Evolutionary conservation across 306 rosid genomes (phyloP), one percentile per base, ranked within the genome.

Genomic region (Leucaena leucocephala): DNA sequence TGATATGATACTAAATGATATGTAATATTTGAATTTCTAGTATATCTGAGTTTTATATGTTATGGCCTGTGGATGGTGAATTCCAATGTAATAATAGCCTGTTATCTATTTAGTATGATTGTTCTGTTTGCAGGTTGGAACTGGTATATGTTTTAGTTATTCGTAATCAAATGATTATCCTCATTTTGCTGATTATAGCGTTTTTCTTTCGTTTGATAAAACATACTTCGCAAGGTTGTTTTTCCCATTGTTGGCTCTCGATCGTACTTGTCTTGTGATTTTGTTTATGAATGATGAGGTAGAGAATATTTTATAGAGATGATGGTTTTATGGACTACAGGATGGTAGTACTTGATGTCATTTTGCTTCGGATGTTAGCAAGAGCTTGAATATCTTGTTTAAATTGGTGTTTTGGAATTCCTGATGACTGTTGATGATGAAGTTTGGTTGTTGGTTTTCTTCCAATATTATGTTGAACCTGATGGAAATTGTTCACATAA

Each of bases 11-110:
- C 48, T 48, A 21, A 55, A 38, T 72, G 38, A 35, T 76, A 4
- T 65, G 72, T 76, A 76, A 76, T 65, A 66, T 45, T 34, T 76
- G 73, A 65, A 49, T 40, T 22, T 76, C n/a, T 36, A 2, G 19
- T 46, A 22, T 71, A 3, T n/a, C n/a, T 63, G 62, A 38, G 8
- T 48, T 35, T 64, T 64, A 48, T 35, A 33, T 63, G 64, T 38
- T 35, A 76, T n/a, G n/a, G n/a, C n/a, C n/a, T n/a, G n/a, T n/a
- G n/a, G n/a, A n/a, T n/a, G n/a, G n/a, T n/a, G n/a, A n/a, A n/a
- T n/a, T n/a, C n/a, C n/a, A n/a, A n/a, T n/a, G n/a, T n/a, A n/a
- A n/a, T 76, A 76, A 76, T 65, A 64, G 78, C 44, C n/a, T 15
- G 17, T 59, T 58, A 22, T 40, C 43, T 75, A 3, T 8, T 75